Conservation (phyloP, 805 yeast genomes). For the Myxozyma neotropica region DNA sequence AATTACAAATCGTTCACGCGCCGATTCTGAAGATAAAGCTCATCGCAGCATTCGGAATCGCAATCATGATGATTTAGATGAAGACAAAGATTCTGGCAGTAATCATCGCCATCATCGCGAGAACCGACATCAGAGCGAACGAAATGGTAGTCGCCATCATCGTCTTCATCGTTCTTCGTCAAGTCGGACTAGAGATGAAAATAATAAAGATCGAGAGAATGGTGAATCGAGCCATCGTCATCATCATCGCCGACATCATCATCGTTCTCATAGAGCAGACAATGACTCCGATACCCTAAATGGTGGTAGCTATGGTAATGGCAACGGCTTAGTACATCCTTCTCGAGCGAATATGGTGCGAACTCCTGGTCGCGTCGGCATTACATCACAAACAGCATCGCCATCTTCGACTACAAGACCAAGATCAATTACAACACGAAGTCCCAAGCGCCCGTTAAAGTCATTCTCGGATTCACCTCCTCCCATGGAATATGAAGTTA, state of each 20-base stretch:
- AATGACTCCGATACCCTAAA: neutral
- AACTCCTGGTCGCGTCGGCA: too few relatives aligned
- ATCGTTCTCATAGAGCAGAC: neutral
- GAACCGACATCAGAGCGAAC: neutral
- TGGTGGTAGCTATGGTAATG: neutral
- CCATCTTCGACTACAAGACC: neutral
- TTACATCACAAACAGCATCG: too few relatives aligned
- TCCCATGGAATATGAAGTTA: slow-evolving; percentile 12
- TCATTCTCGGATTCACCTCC: neutral
- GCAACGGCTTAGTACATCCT: neutral
- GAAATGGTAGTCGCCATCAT: neutral
- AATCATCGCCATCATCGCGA: neutral
- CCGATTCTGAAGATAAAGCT: too few relatives aligned
- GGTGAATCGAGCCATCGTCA: neutral
- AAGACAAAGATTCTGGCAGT: neutral
- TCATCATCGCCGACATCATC: neutral
- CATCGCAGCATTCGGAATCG: neutral
- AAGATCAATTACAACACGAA: neutral
- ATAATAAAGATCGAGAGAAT: neutral
- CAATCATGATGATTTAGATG: neutral
- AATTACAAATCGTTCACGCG: too few relatives aligned
- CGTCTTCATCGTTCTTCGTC: neutral
- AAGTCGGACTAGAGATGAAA: neutral
- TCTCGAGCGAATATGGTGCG: neutral
- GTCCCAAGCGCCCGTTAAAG: neutral